phyloP scores from a whole-genome alignment of 2,329 filamentous ascomycete species.

The Penicillium sp. region DNA sequence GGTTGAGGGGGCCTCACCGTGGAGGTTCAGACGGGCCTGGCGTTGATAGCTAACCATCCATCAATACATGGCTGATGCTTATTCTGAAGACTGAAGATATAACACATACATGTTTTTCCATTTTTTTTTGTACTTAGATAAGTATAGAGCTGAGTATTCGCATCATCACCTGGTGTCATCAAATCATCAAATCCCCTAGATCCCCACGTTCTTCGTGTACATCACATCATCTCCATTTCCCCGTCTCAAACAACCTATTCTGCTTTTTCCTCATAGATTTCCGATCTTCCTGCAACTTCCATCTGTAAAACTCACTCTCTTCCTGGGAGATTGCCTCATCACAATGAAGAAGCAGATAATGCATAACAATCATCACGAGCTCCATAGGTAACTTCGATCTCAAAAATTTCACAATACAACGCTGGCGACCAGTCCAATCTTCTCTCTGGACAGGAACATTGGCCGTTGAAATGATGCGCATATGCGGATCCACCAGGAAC shows the following conservation, averaged over 20 bases:
- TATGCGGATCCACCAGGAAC: conserved; percentile 3
- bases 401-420: background rate
- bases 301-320: background rate
- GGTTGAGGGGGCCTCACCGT: background rate
- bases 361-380: background rate
- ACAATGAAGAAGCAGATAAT: background rate
- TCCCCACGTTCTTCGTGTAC: too few relatives aligned
- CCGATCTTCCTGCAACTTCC: background rate
- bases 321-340: background rate
- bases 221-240: too few relatives aligned
- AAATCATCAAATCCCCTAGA: too few relatives aligned
- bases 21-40: too few relatives aligned
- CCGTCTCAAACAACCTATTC: background rate
- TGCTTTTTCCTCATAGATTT: background rate
- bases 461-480: background rate
- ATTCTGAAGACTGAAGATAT: too few relatives aligned
- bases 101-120: too few relatives aligned
- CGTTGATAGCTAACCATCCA: too few relatives aligned
- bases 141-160: too few relatives aligned
- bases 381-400: background rate
- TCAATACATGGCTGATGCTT: too few relatives aligned
- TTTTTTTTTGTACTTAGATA: too few relatives aligned
- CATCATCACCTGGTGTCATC: too few relatives aligned
- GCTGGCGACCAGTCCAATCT: background rate
- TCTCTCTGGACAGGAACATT: background rate